phyloP scores from a whole-genome alignment of 2,329 filamentous ascomycete genomes.

The Diaporthe citriasiana region DNA sequence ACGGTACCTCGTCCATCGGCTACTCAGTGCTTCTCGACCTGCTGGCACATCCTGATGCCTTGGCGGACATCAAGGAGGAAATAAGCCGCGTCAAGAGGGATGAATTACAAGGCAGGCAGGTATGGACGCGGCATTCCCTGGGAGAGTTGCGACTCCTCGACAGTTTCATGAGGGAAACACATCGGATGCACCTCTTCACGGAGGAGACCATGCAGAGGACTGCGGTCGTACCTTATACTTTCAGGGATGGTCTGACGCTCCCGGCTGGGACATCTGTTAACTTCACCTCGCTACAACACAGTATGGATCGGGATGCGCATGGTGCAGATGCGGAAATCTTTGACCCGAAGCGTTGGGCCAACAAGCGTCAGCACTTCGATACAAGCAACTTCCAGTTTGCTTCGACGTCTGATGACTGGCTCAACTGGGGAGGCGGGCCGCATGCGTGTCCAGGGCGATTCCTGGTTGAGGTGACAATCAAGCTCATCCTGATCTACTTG shows the following conservation, averaged over 20 bases:
- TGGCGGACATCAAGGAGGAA: constrained; percentile 43
- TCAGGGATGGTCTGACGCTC: constrained; percentile 43
- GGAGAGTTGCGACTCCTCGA: constrained; percentile 43
- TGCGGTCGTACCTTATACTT: constrained; percentile 20
- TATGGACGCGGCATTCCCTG: constrained; percentile 43
- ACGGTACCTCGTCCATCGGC: constrained; percentile 30
- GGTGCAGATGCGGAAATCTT: constrained; percentile 40
- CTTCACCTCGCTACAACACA: constrained; percentile 44
- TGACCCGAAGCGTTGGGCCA: constrained; percentile 44
- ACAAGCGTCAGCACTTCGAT: constrained; percentile 38
- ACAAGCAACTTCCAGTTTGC: constrained; percentile 47
- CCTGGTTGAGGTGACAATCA: constrained; percentile 40
- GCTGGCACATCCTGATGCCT: constrained; percentile 40
- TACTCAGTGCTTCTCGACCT: constrained; percentile 37
- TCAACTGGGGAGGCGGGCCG: constrained; percentile 45
- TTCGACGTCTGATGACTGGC: constrained; percentile 44
- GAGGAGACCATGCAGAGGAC: constrained; percentile 37
- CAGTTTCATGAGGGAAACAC: constrained; percentile 45
- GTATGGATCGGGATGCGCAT: constrained; percentile 36
- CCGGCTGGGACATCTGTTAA: constrained; percentile 43
- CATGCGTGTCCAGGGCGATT: constrained; percentile 45
- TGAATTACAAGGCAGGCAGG: constrained; percentile 39
- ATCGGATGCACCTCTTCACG: constrained; percentile 43
- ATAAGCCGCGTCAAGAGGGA: constrained; percentile 37
- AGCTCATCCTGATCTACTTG: constrained; percentile 45